Evolutionary conservation across 1,284 basidiomycete species (phyloP).

Genomic region (Anthracocystis walkeri): DNA sequence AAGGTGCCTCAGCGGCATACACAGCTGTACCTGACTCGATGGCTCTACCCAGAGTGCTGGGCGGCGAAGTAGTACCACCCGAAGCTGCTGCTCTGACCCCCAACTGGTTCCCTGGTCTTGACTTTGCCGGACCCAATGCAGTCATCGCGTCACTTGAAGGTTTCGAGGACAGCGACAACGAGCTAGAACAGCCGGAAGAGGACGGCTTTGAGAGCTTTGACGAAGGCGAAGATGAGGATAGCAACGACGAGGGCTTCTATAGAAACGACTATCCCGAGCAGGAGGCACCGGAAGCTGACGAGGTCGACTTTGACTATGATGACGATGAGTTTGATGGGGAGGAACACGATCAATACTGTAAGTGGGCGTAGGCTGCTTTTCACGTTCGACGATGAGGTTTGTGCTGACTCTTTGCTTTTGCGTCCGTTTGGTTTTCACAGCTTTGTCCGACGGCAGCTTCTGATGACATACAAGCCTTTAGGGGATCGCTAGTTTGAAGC

Average conservation of each 20-base stretch:
- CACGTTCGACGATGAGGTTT: too few species aligned
- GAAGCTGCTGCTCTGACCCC: slow-evolving; percentile 25
- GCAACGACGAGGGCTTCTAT: slow-evolving; percentile 68
- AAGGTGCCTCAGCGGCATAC: slow-evolving; percentile 30
- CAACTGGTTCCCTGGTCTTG: slow-evolving; percentile 33
- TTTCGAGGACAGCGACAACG: slow-evolving; percentile 45
- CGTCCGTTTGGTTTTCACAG: slow-evolving; percentile 2
- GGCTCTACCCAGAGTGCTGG: slow-evolving; percentile 39
- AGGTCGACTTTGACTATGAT: slow-evolving; percentile 47
- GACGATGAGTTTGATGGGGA: slow-evolving; percentile 41
- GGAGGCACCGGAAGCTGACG: slow-evolving; percentile 58
- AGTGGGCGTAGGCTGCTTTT: slow-evolving; percentile 8
- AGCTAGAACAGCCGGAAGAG: slow-evolving; percentile 39
- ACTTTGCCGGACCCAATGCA: slow-evolving; percentile 36
- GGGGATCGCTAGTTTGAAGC: neutral
- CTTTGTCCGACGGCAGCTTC: slow-evolving; percentile 37
- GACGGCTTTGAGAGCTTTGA: slow-evolving; percentile 53
- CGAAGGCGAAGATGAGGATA: slow-evolving; percentile 67
- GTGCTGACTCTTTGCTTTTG: neutral
- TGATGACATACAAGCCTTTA: neutral
- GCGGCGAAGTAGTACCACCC: slow-evolving; percentile 39
- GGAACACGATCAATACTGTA: slow-evolving; percentile 49
- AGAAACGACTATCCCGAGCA: slow-evolving; percentile 66
- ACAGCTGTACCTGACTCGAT: slow-evolving; percentile 30
- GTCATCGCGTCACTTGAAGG: slow-evolving; percentile 39